A percentile compares a stretch with the other conserved stretches of the same genome.
These are phyloP conservation scores for Corchorus olitorius DNA, from an alignment of 345 rosid genomes.

Conservation along the genomic window DNA sequence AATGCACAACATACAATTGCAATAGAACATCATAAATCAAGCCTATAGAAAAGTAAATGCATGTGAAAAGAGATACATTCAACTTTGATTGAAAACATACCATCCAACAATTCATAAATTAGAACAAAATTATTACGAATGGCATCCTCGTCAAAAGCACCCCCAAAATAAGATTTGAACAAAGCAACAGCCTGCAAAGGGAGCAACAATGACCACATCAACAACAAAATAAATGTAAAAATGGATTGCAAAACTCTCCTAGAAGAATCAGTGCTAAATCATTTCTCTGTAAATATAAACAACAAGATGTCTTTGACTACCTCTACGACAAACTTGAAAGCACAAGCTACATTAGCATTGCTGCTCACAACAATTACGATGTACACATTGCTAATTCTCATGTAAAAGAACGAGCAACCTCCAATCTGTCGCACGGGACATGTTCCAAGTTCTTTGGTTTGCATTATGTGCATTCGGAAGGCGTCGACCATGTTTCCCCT, in stretches of 20 bases:
- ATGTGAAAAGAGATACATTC: not conserved
- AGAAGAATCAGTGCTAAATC: not conserved
- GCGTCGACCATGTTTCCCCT: slow-evolving; percentile 99
- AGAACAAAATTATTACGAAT: slow-evolving; percentile 94
- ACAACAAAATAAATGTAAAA: not conserved
- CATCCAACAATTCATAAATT: slow-evolving; percentile 95
- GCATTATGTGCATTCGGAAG: slow-evolving; percentile 98
- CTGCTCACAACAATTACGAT: slow-evolving; percentile 98
- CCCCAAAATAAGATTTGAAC: slow-evolving; percentile 97
- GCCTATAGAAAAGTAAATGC: not conserved
- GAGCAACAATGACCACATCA: slow-evolving; percentile 14
- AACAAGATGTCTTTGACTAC: slow-evolving; percentile 32
- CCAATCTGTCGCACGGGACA: slow-evolving; percentile 99
- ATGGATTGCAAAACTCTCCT: not conserved
- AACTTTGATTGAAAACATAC: slow-evolving; percentile 37
- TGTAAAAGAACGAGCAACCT: slow-evolving; percentile 93
- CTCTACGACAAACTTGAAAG: slow-evolving; percentile 98
- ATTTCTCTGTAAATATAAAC: not conserved
- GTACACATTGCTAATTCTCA: slow-evolving; percentile 98
- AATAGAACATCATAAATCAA: not conserved
- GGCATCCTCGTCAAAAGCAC: slow-evolving; percentile 99
- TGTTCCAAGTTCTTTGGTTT: slow-evolving; percentile 94
- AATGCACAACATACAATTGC: not conserved
- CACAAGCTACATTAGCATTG: slow-evolving; percentile 99
- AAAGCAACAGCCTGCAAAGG: slow-evolving; percentile 81